A percentile compares a stretch with the other conserved stretches of the same genome.
Conservation (phyloP, 805 yeast genomes). For the Barnettozyma vustinii region DNA sequence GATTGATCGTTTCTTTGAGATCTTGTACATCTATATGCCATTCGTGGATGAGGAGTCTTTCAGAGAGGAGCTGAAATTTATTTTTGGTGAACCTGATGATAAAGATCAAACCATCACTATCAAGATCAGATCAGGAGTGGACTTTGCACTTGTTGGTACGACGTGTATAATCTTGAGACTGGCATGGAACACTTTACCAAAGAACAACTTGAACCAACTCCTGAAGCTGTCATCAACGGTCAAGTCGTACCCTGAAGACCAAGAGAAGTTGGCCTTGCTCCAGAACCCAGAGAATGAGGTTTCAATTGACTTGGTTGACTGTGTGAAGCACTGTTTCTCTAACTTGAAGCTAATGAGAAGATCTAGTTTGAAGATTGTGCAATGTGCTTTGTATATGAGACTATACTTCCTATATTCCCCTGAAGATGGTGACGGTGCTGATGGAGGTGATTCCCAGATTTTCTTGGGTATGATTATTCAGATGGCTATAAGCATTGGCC, state of each 20-base stretch:
- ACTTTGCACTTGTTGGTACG: constrained; percentile 46
- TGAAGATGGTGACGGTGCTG: constrained; percentile 52
- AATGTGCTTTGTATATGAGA: constrained; percentile 53
- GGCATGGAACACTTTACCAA: constrained; percentile 51
- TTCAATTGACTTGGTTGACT: constrained; percentile 36
- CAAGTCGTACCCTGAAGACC: constrained; percentile 20
- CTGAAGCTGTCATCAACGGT: constrained; percentile 9
- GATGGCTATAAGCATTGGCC: constrained; percentile 62
- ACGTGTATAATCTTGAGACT: constrained; percentile 46
- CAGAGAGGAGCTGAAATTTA: constrained; percentile 35
- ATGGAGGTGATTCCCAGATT: constrained; percentile 54
- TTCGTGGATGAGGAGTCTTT: constrained; percentile 55
- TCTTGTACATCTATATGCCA: constrained; percentile 61
- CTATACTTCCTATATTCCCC: constrained; percentile 53
- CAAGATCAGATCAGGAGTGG: constrained; percentile 30
- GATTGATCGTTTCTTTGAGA: constrained; percentile 52
- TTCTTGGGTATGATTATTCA: constrained; percentile 52
- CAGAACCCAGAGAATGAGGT: constrained; percentile 37
- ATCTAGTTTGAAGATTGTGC: constrained; percentile 47
- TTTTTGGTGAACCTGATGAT: constrained; percentile 39
- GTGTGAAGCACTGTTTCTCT: constrained; percentile 41
- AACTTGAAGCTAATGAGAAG: constrained; percentile 37
- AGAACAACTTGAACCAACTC: constrained; percentile 25
- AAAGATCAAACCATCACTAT: constrained; percentile 25
- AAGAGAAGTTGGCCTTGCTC: constrained; percentile 19